Conservation (phyloP, 345 rosid species). For the Arabis hirsuta region DNA sequence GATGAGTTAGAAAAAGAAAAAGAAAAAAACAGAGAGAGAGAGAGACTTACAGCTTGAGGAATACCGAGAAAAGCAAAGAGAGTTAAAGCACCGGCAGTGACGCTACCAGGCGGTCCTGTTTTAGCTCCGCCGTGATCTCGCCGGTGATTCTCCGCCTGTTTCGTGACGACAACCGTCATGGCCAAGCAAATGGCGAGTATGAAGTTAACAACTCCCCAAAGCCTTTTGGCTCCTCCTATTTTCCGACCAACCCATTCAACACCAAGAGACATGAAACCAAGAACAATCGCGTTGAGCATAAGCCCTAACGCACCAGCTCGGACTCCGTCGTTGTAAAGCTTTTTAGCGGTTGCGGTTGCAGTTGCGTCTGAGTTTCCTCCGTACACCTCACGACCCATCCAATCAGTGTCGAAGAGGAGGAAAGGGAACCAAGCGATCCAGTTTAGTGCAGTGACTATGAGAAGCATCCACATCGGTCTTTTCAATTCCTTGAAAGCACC, state of each 20-base stretch:
- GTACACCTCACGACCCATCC: conserved; percentile 94
- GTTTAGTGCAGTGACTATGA: conserved; percentile 74
- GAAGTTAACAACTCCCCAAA: conserved; percentile 80
- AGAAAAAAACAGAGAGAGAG: not conserved
- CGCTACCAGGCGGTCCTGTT: conserved; percentile 49
- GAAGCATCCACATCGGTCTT: conserved; percentile 76
- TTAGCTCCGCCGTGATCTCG: conserved; percentile 40
- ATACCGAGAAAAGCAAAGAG: conserved; percentile 74
- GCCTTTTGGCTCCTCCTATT: conserved; percentile 58
- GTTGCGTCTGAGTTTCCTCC: conserved; percentile 64
- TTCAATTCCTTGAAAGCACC: conserved; percentile 57
- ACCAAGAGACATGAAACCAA: conserved; percentile 66
- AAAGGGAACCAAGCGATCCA: conserved; percentile 97
- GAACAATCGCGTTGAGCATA: conserved; percentile 74
- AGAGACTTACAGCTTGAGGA: conserved; percentile 68
- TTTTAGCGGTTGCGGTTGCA: not conserved
- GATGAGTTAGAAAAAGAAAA: not conserved
- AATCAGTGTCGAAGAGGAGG: conserved; percentile 79
- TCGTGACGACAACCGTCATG: conserved; percentile 60
- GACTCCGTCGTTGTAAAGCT: conserved; percentile 68
- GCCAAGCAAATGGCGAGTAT: conserved; percentile 62
- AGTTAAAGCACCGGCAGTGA: conserved; percentile 63
- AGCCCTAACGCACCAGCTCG: conserved; percentile 82
- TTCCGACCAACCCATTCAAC: conserved; percentile 52
- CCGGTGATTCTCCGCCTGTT: conserved; percentile 59